phyloP scores from a whole-genome alignment of 768 basidiomycete species.

The Phanerochaete carnosa region DNA sequence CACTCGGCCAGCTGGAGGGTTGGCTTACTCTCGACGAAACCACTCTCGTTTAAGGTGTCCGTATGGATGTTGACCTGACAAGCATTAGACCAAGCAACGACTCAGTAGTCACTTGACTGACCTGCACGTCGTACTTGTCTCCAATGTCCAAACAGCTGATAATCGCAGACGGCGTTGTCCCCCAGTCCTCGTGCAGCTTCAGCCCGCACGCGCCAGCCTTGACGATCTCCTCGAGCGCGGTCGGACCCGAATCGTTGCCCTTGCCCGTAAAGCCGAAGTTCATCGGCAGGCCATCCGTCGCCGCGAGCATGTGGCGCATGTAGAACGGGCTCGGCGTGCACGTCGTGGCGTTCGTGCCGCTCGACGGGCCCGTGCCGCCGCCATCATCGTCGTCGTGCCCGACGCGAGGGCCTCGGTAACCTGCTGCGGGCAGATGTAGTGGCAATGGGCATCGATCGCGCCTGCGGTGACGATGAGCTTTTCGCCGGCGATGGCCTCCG shows the following conservation, averaged over 20 bases:
- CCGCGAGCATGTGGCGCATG: constrained; percentile 86
- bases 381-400: constrained; percentile 95
- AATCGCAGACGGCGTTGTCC: constrained; percentile 83
- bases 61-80: constrained; percentile 88
- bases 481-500: constrained; percentile 95
- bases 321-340: constrained; percentile 92
- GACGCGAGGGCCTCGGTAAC: constrained; percentile 80
- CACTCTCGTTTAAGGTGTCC: constrained; percentile 96
- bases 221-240: constrained; percentile 76
- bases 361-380: constrained; percentile 93
- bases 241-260: constrained; percentile 84
- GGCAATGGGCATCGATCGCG: constrained; percentile 87
- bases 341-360: constrained; percentile 92
- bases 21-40: constrained; percentile 88
- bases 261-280: constrained; percentile 97
- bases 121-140: constrained; percentile 93
- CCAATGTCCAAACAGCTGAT: constrained; percentile 72
- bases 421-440: constrained; percentile 94
- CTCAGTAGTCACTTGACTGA: constrained; percentile 28
- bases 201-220: constrained; percentile 83
- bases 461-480: constrained; percentile 93
- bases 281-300: constrained; percentile 86
- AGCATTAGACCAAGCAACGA: background rate
- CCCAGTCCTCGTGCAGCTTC: constrained; percentile 99
- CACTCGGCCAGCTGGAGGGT: background rate